Evolutionary conservation across 1,284 basidiomycete genomes (phyloP).

Genomic region (Cutaneotrichosporon cavernicola): DNA sequence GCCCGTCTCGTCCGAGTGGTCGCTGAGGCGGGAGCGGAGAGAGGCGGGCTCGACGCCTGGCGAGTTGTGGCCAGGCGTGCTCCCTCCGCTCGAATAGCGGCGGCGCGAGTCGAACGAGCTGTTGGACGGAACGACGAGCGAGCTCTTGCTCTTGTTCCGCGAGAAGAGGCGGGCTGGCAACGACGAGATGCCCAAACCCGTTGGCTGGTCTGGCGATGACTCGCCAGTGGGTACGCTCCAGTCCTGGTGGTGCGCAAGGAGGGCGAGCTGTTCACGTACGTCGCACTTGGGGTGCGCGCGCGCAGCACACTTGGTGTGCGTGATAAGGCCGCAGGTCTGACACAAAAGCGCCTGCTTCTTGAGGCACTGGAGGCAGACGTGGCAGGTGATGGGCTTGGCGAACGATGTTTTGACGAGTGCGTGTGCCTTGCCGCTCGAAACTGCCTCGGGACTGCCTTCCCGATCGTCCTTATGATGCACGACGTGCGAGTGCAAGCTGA

Average conservation of each 20-base stretch:
- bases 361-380: conserved; percentile 74
- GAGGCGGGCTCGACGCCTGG: background rate
- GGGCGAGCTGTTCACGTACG: conserved; percentile 53
- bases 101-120: conserved; percentile 11
- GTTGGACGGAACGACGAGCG: conserved; percentile 15
- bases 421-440: conserved; percentile 7
- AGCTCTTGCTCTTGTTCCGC: conserved; percentile 19
- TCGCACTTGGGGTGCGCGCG: conserved; percentile 79
- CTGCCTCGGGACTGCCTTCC: background rate
- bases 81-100: conserved; percentile 13
- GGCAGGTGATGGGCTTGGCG: conserved; percentile 81
- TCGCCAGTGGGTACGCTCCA: conserved; percentile 4
- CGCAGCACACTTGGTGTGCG: conserved; percentile 73
- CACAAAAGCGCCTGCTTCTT: conserved; percentile 87
- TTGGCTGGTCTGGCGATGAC: conserved; percentile 7
- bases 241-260: conserved; percentile 37
- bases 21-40: conserved; percentile 17
- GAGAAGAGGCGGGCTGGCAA: conserved; percentile 21
- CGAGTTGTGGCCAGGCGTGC: background rate
- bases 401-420: conserved; percentile 77
- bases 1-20: conserved; percentile 18
- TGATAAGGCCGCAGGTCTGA: conserved; percentile 82
- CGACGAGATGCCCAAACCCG: conserved; percentile 3
- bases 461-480: conserved; percentile 15
- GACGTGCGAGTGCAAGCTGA: conserved; percentile 24